A percentile compares a stretch with the other conserved stretches of the same genome.
phyloP scores from a whole-genome alignment of 2,329 filamentous ascomycete genomes.

The Aspergillus pseudoviridinutans region DNA sequence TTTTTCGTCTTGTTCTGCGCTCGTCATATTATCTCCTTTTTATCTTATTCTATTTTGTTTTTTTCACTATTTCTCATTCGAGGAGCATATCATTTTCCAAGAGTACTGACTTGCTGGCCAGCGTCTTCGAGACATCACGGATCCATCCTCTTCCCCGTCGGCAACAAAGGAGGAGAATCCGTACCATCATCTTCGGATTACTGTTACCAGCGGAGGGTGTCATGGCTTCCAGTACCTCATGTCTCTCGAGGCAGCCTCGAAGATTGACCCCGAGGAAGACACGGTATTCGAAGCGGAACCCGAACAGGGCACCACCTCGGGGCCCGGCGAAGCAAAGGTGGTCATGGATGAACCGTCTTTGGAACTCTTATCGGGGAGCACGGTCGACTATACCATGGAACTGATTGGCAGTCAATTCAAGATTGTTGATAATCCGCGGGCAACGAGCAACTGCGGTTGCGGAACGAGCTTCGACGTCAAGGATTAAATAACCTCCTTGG shows the following conservation, averaged over 20 bases:
- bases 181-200: slow-evolving; percentile 79
- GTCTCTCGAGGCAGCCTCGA: slow-evolving; percentile 62
- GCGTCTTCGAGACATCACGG: slow-evolving; percentile 73
- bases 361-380: slow-evolving; percentile 86
- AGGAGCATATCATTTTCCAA: slow-evolving; percentile 1
- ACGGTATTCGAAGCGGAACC: slow-evolving; percentile 72
- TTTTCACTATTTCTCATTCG: not conserved
- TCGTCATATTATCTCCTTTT: not conserved
- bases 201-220: slow-evolving; percentile 89
- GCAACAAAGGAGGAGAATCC: slow-evolving; percentile 56
- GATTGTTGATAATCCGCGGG: slow-evolving; percentile 87
- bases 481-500: slow-evolving; percentile 35
- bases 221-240: slow-evolving; percentile 98
- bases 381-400: slow-evolving; percentile 94
- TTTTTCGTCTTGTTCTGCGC: not conserved
- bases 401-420: slow-evolving; percentile 94
- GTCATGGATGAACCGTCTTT: slow-evolving; percentile 85
- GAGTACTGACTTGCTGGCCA: slow-evolving; percentile 21
- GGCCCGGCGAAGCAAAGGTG: slow-evolving; percentile 64
- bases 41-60: not conserved
- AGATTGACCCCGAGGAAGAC: slow-evolving; percentile 70
- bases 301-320: slow-evolving; percentile 27
- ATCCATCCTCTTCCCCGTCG: slow-evolving; percentile 37
- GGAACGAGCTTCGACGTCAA: slow-evolving; percentile 97
- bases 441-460: slow-evolving; percentile 92